Base-by-base conservation (phyloP, 2,329 filamentous ascomycete genomes). In the Fusarium sp. region DNA sequence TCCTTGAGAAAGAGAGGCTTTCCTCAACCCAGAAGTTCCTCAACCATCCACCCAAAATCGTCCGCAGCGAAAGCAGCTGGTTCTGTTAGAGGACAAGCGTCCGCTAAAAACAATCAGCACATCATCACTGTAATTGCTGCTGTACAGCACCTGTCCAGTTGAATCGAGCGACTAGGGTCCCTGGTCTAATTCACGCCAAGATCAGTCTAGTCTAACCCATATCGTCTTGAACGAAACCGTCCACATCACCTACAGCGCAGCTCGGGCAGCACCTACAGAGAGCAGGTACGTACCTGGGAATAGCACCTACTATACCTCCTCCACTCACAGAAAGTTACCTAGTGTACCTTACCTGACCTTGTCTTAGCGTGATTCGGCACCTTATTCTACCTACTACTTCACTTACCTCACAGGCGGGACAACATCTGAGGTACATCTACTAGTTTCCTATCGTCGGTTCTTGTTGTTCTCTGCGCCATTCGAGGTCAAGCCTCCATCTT, bases 161-260 rank as follows among this genome's bases (percentile, higher is more conserved):
- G 16, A 40, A 12, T 38, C 23, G 9, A 50, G 33, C 12, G 47
- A 50, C 66, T 62, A 46, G 66, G 61, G 34, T 58, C 40, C 66
- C 62, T 62, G 37, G 44, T 53, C 56, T 47, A 46, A 40, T 57
- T 51, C n/a, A 20, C 56, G 67, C 67, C 67, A 69, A 69, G 57
- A 30, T 30, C 42, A 38, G 34, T 23, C 18, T 33, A 67, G 34
- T 57, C 62, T 63, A 63, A 63, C 51, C 45, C 52, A 53, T 54
- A 57, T 58, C 67, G 67, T 70, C 67, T 65, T 36, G 62, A 45
- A 64, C 62, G 57, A 54, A 70, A 68, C 67, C 61, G 41, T 57
- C 51, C 36, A 46, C 57, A 62, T 40, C 51, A 50, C 57, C 40
- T 42, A 42, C 15, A 5, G 16, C 23, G n/a, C 40, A 23, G 23